Percentiles rank a stretch among this genome's conserved stretches.
These are phyloP conservation scores for Apophysomyces ossiformis DNA, from an alignment of 371 early-diverging fungal species.

Conservation along the genomic window DNA sequence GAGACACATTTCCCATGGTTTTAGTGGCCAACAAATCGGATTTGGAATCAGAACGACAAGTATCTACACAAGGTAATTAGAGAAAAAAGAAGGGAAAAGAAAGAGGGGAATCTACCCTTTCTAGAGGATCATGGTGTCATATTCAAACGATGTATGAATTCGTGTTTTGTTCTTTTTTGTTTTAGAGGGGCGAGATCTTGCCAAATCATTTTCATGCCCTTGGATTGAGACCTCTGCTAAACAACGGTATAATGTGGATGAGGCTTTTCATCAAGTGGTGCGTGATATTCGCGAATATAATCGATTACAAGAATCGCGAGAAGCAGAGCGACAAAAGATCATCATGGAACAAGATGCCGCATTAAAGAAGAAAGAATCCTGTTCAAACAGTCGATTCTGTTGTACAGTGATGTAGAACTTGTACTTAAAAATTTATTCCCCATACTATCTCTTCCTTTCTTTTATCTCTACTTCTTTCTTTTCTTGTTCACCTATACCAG, in stretches of 20 bases:
- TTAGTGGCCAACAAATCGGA: conserved; percentile 92
- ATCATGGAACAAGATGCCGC: conserved; percentile 3
- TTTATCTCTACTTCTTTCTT: not conserved
- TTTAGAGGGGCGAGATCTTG: conserved; percentile 6
- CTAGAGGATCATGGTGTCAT: too few species aligned
- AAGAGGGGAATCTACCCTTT: too few species aligned
- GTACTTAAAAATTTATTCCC: too few species aligned
- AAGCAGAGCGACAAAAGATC: conserved; percentile 1
- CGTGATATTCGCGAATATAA: conserved; percentile 5
- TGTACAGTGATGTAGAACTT: conserved; percentile 2
- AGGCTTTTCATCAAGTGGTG: conserved; percentile 6
- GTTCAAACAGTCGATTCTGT: conserved; percentile 7
- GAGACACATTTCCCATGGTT: conserved; percentile 79
- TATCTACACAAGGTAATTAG: conserved; percentile 63
- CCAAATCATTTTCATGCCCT: conserved; percentile 5
- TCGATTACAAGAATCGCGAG: conserved; percentile 7
- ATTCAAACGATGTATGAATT: not conserved
- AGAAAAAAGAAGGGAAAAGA: too few species aligned
- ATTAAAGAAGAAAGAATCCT: conserved; percentile 11
- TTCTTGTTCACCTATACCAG: not conserved
- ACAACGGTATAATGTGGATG: conserved; percentile 7
- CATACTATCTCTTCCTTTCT: not conserved
- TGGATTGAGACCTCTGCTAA: conserved; percentile 4
- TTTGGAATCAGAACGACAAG: conserved; percentile 78
- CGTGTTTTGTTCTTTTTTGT: conserved; percentile 31